Percentiles rank a stretch among this genome's conserved stretches.
phyloP scores from a whole-genome alignment of 257 asterid species.

The Linderniella brevidens region DNA sequence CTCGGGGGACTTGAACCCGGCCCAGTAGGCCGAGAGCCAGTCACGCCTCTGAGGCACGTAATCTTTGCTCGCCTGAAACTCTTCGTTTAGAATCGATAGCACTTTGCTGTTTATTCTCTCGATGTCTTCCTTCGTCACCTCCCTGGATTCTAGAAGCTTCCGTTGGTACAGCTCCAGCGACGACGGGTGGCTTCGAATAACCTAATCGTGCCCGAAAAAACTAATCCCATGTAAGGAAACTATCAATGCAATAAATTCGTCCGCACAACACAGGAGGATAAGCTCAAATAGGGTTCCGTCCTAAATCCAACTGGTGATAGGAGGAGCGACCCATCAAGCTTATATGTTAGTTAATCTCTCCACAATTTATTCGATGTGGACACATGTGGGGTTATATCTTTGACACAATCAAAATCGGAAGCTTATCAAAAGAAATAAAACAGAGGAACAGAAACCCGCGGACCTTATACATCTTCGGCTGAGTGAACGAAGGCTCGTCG shows the following conservation, averaged over 20 bases:
- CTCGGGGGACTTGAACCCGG: conserved; percentile 87
- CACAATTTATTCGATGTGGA: no score
- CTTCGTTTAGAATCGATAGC: conserved; percentile 67
- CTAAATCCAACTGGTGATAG: no score
- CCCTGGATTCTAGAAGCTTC: conserved; percentile 61
- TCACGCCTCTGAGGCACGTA: conserved; percentile 75
- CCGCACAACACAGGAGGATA: no score
- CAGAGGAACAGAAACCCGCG: conserved; percentile 9
- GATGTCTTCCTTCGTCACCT: conserved; percentile 50
- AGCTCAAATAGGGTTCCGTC: no score
- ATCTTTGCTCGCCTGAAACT: conserved; percentile 88
- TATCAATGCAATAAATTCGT: neutral
- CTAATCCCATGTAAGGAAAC: no score
- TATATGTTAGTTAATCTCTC: no score
- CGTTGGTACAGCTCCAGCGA: conserved; percentile 70
- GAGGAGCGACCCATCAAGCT: no score
- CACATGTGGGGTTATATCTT: neutral
- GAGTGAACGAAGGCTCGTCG: conserved; percentile 92
- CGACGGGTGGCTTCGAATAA: conserved; percentile 77
- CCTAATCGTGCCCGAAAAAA: conserved; percentile 31
- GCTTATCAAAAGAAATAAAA: neutral
- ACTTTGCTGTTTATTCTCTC: conserved; percentile 66
- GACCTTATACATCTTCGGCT: conserved; percentile 91
- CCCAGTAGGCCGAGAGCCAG: conserved; percentile 98
- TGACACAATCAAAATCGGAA: neutral